A percentile compares a stretch with the other conserved stretches of the same genome.
These are phyloP conservation scores for Geosiphon pyriformis DNA, from an alignment of 192 early-diverging fungal species.

Conservation along the genomic window DNA sequence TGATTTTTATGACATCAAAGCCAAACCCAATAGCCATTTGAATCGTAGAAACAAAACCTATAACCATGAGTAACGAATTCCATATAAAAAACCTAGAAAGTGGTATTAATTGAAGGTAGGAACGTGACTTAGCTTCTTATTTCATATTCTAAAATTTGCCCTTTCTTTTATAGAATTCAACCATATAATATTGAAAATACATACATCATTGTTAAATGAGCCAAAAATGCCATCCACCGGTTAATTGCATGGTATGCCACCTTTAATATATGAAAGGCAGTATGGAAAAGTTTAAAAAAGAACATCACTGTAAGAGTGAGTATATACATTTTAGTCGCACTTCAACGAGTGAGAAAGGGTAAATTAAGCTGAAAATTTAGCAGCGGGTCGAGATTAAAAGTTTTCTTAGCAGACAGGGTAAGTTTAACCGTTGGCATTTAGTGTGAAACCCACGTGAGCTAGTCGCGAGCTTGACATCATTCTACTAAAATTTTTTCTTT, in stretches of 20 bases:
- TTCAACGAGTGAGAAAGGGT: no score
- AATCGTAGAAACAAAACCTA: constrained; percentile 18
- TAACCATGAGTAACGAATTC: constrained; percentile 19
- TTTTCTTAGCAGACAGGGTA: no score
- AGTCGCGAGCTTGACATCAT: no score
- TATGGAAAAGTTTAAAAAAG: not conserved
- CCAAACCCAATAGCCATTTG: constrained; percentile 17
- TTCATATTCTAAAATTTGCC: not conserved
- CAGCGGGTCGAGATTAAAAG: no score
- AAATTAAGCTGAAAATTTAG: no score
- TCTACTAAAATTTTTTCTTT: no score
- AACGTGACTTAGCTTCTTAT: no score
- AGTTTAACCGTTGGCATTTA: no score
- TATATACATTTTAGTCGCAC: not conserved
- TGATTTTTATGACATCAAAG: constrained; percentile 14
- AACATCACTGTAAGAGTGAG: not conserved
- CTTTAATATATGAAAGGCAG: not conserved
- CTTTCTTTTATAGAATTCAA: not conserved
- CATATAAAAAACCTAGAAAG: constrained; percentile 22
- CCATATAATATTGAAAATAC: not conserved
- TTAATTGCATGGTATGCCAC: constrained; percentile 3
- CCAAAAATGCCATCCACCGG: constrained; percentile 17
- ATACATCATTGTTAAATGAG: constrained; percentile 22
- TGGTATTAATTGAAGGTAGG: not conserved
- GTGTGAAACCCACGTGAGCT: no score